phyloP scores from a whole-genome alignment of 176 grass and related monocot species.

The Zoysia japonica region DNA sequence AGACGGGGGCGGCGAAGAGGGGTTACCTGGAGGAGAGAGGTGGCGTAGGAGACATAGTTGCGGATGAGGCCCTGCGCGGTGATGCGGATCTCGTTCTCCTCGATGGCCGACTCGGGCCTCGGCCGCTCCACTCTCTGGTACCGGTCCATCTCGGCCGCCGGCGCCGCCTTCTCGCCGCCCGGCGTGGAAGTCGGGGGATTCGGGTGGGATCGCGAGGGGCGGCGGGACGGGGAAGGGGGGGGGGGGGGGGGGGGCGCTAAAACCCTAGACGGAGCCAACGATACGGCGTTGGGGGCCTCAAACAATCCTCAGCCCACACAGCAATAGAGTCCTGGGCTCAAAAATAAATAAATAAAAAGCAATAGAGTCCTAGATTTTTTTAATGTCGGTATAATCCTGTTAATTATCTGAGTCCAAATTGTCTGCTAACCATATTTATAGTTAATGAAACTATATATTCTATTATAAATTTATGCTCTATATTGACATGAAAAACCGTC shows the following conservation, averaged over 20 bases:
- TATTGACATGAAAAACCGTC: no score
- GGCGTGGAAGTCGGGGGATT: constrained; percentile 35
- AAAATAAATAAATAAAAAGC: no score
- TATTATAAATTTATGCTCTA: no score
- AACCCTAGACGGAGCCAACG: constrained; percentile 72
- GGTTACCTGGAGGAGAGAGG: constrained; percentile 57
- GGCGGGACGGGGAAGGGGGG: constrained; percentile 4
- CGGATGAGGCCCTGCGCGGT: constrained; percentile 76
- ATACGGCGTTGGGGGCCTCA: constrained; percentile 10
- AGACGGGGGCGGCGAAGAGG: background rate
- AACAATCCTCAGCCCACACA: no score
- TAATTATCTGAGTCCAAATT: no score
- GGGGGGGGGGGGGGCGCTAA: constrained; percentile 41
- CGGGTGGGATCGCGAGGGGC: constrained; percentile 27
- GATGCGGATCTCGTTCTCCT: constrained; percentile 99
- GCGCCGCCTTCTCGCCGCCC: constrained; percentile 29
- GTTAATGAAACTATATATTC: no score
- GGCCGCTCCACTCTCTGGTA: constrained; percentile 91
- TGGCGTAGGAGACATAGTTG: constrained; percentile 77
- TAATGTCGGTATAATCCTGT: no score
- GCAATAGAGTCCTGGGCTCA: no score
- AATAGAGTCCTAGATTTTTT: no score
- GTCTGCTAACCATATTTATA: no score
- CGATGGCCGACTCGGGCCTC: constrained; percentile 76
- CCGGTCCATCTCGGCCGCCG: constrained; percentile 65